Evolutionary conservation across 768 basidiomycete genomes (phyloP).

Genomic region (Phaeotremella skinneri): DNA sequence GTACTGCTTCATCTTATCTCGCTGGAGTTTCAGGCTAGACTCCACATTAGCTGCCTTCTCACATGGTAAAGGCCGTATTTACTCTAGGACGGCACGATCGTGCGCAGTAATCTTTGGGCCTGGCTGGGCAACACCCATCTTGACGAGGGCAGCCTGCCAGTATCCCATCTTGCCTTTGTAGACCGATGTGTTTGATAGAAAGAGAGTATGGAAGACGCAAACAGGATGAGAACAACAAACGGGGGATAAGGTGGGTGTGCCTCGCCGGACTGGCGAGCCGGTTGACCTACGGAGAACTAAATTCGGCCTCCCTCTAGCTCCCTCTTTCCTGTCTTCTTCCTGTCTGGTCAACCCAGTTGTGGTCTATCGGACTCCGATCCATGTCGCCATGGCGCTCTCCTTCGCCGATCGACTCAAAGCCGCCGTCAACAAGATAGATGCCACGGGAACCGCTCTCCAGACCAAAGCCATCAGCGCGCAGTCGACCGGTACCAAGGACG

Average conservation of each 20-base stretch:
- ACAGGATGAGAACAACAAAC: too few relatives aligned
- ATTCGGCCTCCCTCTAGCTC: too few relatives aligned
- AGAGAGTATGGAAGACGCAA: too few relatives aligned
- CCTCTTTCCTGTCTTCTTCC: too few relatives aligned
- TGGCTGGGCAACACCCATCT: conserved; percentile 50
- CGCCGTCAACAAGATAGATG: conserved; percentile 39
- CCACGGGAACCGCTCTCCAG: conserved; percentile 37
- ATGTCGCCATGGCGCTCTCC: conserved; percentile 9
- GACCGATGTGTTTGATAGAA: too few relatives aligned
- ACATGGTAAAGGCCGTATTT: conserved; percentile 49
- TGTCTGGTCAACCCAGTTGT: too few relatives aligned
- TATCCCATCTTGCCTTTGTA: conserved; percentile 40
- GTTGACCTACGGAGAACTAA: too few relatives aligned
- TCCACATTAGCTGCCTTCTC: conserved; percentile 22
- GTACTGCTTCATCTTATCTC: conserved; percentile 93
- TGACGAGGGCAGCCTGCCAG: conserved; percentile 31
- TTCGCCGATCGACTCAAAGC: conserved; percentile 40
- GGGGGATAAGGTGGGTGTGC: too few relatives aligned
- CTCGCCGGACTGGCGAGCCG: too few relatives aligned
- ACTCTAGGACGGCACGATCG: conserved; percentile 96
- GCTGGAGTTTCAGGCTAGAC: conserved; percentile 83
- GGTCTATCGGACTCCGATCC: too few relatives aligned
- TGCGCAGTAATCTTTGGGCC: conserved; percentile 83
- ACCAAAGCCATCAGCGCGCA: conserved; percentile 24
- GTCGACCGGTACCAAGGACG: conserved; percentile 9